Evolutionary conservation across 148 eudicot genomes (phyloP).

Genomic region (Vaccinium myrtillus): DNA sequence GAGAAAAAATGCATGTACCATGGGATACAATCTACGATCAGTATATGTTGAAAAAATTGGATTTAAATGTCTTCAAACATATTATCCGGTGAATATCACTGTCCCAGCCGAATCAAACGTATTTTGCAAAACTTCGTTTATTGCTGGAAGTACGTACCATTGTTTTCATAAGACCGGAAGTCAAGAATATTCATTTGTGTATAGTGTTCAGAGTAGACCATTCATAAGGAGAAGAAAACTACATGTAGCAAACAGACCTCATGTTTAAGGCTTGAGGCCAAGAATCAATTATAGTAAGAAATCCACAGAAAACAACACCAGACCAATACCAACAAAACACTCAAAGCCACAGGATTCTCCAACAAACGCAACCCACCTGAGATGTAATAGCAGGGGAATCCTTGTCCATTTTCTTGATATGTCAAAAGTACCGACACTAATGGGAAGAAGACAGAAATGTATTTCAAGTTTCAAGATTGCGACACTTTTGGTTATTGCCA

Average conservation of each 20-base stretch:
- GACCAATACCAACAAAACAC: neutral
- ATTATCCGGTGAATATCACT: neutral
- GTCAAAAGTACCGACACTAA: no score
- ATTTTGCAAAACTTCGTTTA: neutral
- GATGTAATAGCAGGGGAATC: neutral
- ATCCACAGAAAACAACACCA: neutral
- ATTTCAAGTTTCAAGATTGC: neutral
- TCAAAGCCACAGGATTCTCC: neutral
- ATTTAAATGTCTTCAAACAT: neutral
- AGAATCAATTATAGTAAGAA: neutral
- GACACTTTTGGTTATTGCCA: neutral
- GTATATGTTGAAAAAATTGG: no score
- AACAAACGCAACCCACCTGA: neutral
- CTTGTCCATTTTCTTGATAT: neutral
- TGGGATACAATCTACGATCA: no score
- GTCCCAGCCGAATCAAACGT: neutral
- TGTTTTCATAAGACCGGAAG: neutral
- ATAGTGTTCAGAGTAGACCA: neutral
- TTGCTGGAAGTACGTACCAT: neutral
- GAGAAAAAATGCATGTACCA: no score
- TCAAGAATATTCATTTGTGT: neutral
- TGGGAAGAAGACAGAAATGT: neutral
- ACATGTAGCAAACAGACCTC: neutral
- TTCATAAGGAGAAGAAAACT: neutral
- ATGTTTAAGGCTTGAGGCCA: neutral